Conservation (phyloP, 495 filamentous ascomycete genomes). For the Penicillium nucicola region DNA sequence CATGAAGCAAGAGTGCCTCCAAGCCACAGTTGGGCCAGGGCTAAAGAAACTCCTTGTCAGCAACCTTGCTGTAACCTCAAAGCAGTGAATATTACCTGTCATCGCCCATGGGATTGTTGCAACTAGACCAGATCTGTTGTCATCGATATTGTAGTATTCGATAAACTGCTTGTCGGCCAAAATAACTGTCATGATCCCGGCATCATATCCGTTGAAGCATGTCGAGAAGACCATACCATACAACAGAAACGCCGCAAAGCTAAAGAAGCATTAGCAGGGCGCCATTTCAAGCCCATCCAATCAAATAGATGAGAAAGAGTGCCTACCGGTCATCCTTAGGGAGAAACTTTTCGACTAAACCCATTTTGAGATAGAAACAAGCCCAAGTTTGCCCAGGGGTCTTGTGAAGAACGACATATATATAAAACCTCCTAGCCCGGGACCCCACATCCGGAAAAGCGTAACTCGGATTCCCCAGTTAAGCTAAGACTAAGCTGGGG, state of each 20-base stretch:
- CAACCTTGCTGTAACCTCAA: too few species aligned
- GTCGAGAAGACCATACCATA: conserved; percentile 35
- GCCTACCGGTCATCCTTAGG: conserved; percentile 29
- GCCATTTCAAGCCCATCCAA: too few species aligned
- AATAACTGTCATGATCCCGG: conserved; percentile 39
- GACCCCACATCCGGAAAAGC: conserved; percentile 10
- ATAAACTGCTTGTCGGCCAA: conserved; percentile 36
- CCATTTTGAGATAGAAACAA: conserved; percentile 13
- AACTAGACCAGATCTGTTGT: conserved; percentile 27
- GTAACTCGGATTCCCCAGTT: background rate
- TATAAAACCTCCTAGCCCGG: conserved; percentile 3
- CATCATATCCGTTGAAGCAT: conserved; percentile 40
- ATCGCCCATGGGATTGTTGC: conserved; percentile 38
- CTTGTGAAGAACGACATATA: conserved; percentile 2
- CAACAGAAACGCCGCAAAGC: conserved; percentile 27
- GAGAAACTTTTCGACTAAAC: conserved; percentile 27
- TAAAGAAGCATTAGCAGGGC: background rate
- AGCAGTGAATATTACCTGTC: conserved; percentile 18
- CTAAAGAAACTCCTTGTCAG: background rate
- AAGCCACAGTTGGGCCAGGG: conserved; percentile 26
- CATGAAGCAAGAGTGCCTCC: conserved; percentile 30
- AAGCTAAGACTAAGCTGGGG: background rate
- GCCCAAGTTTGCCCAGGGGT: too few species aligned
- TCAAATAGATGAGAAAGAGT: background rate
- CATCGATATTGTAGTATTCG: conserved; percentile 30